These are phyloP conservation scores for Scenedesmus sp. DNA, from an alignment of 163 green algal species.

Conservation along the genomic window DNA sequence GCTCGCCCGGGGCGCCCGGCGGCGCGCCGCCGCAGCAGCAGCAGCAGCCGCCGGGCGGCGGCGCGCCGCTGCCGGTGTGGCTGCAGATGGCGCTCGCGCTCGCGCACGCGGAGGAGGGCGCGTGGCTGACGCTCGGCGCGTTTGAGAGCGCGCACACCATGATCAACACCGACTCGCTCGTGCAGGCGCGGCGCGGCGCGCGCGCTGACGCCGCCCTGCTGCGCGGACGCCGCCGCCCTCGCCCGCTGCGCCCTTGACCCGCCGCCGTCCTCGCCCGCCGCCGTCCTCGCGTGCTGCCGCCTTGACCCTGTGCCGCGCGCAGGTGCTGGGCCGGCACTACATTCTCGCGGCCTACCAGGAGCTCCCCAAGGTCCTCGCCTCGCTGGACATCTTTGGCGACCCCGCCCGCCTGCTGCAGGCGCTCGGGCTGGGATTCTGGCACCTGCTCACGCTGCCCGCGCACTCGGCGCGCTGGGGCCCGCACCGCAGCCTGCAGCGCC, in stretches of 20 bases:
- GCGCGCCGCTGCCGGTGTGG: conserved; percentile 30
- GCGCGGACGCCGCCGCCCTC: no score
- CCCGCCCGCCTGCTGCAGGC: conserved; percentile 79
- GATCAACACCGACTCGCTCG: conserved; percentile 65
- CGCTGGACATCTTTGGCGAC: conserved; percentile 84
- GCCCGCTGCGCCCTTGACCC: background rate
- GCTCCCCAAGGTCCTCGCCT: conserved; percentile 80
- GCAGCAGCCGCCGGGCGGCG: background rate
- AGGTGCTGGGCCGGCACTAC: conserved; percentile 79
- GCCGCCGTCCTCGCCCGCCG: background rate
- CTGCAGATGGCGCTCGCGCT: conserved; percentile 72
- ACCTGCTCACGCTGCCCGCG: conserved; percentile 79
- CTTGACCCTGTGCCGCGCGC: background rate
- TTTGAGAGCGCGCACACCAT: conserved; percentile 72
- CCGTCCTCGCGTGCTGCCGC: background rate
- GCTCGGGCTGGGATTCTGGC: conserved; percentile 82
- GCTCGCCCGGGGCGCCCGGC: no score
- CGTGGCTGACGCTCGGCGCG: conserved; percentile 62
- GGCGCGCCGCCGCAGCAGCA: conserved; percentile 6
- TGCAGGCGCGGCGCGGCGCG: conserved; percentile 49
- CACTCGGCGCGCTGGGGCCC: conserved; percentile 25
- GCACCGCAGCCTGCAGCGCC: conserved; percentile 17
- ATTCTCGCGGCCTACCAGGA: conserved; percentile 66
- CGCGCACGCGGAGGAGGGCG: conserved; percentile 85
- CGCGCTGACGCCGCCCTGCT: background rate